Conservation (phyloP, 768 basidiomycete genomes). For the Brasilioporus rufonigricans region DNA sequence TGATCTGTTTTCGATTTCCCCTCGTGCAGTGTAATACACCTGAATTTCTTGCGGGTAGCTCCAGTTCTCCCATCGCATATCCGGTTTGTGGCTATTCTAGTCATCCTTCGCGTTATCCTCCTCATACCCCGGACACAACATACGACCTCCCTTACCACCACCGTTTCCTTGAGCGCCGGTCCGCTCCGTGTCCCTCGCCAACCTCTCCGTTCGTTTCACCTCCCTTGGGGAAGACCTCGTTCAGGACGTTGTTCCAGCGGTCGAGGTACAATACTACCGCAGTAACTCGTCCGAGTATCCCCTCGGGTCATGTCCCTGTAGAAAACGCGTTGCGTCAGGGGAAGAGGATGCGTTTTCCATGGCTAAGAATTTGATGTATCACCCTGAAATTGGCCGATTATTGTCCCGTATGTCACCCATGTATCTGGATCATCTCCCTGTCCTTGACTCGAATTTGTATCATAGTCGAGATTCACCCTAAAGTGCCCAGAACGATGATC, state of each 20-base stretch:
- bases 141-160: conserved; percentile 6
- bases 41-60: conserved; percentile 33
- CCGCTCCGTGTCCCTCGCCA: conserved; percentile 17
- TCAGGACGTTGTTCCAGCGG: conserved; percentile 29
- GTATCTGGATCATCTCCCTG: conserved; percentile 13
- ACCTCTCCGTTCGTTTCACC: conserved; percentile 16
- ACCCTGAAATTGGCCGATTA: background rate
- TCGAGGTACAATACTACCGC: conserved; percentile 25
- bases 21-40: conserved; percentile 21
- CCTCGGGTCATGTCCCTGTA: conserved; percentile 19
- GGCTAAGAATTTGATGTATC: conserved; percentile 30
- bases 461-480: conserved; percentile 1
- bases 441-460: conserved; percentile 12
- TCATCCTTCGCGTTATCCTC: conserved; percentile 15
- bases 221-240: conserved; percentile 15
- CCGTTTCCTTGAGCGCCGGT: conserved; percentile 14
- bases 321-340: conserved; percentile 24
- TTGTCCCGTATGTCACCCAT: conserved; percentile 23
- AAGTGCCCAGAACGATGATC: background rate
- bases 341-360: conserved; percentile 30
- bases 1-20: background rate
- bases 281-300: conserved; percentile 9
- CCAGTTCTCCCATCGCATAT: conserved; percentile 30
- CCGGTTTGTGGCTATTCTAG: conserved; percentile 31
- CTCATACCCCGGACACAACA: conserved; percentile 1